Conservation (phyloP, 2,329 filamentous ascomycete genomes). For the Penicillium sp. region DNA sequence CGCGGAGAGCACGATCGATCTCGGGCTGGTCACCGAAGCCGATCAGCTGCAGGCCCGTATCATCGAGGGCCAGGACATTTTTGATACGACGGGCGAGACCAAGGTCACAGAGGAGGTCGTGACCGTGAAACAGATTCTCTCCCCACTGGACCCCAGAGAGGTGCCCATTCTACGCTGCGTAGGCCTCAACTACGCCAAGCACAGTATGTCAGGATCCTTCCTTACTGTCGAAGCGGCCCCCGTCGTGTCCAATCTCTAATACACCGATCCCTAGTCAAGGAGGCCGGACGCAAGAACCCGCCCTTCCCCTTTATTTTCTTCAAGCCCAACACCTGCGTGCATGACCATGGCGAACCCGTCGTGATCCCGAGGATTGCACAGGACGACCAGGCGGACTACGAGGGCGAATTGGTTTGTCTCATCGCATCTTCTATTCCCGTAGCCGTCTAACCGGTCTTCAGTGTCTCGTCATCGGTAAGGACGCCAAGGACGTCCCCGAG, state of each 20-base stretch:
- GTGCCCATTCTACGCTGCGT: slow-evolving; percentile 63
- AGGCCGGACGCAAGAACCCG: slow-evolving; percentile 56
- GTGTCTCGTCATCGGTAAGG: slow-evolving; percentile 57
- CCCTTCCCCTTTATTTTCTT: slow-evolving; percentile 71
- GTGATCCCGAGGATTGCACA: slow-evolving; percentile 68
- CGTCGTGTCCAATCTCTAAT: not conserved
- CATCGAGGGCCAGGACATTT: slow-evolving; percentile 56
- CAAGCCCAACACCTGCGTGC: slow-evolving; percentile 67
- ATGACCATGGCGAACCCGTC: slow-evolving; percentile 64
- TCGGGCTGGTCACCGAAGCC: slow-evolving; percentile 53
- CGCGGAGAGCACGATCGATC: slow-evolving; percentile 45
- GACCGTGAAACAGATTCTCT: slow-evolving; percentile 58
- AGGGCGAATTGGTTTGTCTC: slow-evolving; percentile 77
- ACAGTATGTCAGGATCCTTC: slow-evolving; percentile 55
- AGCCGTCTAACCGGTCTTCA: slow-evolving; percentile 40
- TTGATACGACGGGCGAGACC: slow-evolving; percentile 52
- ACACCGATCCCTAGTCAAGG: slow-evolving; percentile 43
- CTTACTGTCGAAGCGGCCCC: too few species aligned
- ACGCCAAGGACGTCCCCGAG: slow-evolving; percentile 55
- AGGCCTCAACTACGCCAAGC: slow-evolving; percentile 64
- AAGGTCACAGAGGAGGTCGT: slow-evolving; percentile 59
- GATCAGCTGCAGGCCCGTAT: slow-evolving; percentile 58
- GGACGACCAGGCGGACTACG: slow-evolving; percentile 68
- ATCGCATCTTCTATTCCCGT: slow-evolving; percentile 13
- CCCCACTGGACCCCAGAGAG: slow-evolving; percentile 56